Evolutionary conservation across 805 yeast genomes (phyloP).

Genomic region (Candida fluviatilis): DNA sequence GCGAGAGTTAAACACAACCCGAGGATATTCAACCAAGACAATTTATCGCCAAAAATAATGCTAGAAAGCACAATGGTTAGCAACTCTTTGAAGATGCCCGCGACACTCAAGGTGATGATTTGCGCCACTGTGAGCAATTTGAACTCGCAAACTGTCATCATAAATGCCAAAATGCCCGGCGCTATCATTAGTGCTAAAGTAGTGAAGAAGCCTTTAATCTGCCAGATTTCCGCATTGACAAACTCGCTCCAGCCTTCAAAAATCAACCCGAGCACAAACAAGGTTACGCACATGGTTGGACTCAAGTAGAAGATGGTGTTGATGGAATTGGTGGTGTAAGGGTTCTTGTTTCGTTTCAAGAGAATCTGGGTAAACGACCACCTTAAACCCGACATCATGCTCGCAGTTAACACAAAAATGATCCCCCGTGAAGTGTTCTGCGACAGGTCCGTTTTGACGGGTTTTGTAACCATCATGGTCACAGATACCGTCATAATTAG

Average conservation of each 20-base stretch:
- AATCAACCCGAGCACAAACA: slow-evolving; percentile 58
- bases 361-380: slow-evolving; percentile 94
- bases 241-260: slow-evolving; percentile 68
- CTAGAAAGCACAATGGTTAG: slow-evolving; percentile 72
- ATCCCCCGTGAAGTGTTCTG: slow-evolving; percentile 51
- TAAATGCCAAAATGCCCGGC: slow-evolving; percentile 85
- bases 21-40: slow-evolving; percentile 61
- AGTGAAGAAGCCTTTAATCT: slow-evolving; percentile 46
- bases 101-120: slow-evolving; percentile 80
- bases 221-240: slow-evolving; percentile 58
- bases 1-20: slow-evolving; percentile 73
- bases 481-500: slow-evolving; percentile 80
- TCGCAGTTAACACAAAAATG: slow-evolving; percentile 67
- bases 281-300: slow-evolving; percentile 71
- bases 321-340: slow-evolving; percentile 66
- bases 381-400: slow-evolving; percentile 81
- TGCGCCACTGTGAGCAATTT: slow-evolving; percentile 76
- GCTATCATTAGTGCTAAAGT: slow-evolving; percentile 60
- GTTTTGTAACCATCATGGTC: slow-evolving; percentile 70
- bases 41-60: slow-evolving; percentile 67
- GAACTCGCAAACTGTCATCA: slow-evolving; percentile 87
- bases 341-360: slow-evolving; percentile 48
- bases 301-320: slow-evolving; percentile 79
- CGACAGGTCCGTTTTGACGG: slow-evolving; percentile 11
- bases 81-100: slow-evolving; percentile 91